Conservation (phyloP, 2,329 filamentous ascomycete genomes). For the Bipolaris sorokiniana region DNA sequence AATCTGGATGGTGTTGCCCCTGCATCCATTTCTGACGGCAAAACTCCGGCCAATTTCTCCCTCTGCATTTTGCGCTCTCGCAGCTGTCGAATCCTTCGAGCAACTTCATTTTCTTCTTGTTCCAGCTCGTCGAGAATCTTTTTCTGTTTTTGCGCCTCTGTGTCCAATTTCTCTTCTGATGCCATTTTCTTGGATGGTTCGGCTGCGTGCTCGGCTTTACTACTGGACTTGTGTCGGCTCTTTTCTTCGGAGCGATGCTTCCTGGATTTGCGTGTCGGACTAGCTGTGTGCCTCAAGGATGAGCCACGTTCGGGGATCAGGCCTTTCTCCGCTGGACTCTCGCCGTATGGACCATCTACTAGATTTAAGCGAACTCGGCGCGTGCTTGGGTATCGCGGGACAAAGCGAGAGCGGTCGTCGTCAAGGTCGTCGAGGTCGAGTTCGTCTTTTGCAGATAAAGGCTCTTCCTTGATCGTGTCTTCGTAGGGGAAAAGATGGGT, state of each 20-base stretch:
- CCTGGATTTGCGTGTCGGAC: constrained; percentile 42
- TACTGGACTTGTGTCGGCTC: constrained; percentile 36
- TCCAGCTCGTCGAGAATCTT: constrained; percentile 44
- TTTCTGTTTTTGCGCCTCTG: constrained; percentile 32
- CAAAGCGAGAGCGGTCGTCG: constrained; percentile 37
- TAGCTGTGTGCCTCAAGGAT: constrained; percentile 42
- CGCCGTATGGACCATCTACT: constrained; percentile 30
- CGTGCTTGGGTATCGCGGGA: constrained; percentile 40
- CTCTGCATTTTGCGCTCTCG: constrained; percentile 63
- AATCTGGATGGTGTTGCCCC: constrained; percentile 47
- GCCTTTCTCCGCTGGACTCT: constrained; percentile 38
- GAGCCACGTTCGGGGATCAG: constrained; percentile 44
- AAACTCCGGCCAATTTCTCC: constrained; percentile 50
- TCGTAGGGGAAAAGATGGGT: constrained; percentile 41
- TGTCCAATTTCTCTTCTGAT: constrained; percentile 12
- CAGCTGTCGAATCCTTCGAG: constrained; percentile 63
- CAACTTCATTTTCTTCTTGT: constrained; percentile 61
- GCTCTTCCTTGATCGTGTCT: constrained; percentile 49
- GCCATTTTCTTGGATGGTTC: constrained; percentile 34
- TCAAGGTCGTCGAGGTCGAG: constrained; percentile 11
- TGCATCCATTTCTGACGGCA: constrained; percentile 47
- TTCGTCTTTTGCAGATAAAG: constrained; percentile 23
- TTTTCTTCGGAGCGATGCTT: constrained; percentile 31
- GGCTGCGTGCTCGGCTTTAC: constrained; percentile 34
- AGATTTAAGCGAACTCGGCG: constrained; percentile 37